Evolutionary conservation across 139 green algal species (phyloP), one percentile per base, ranked within the genome.

Genomic region (Chlorella sorokiniana): DNA sequence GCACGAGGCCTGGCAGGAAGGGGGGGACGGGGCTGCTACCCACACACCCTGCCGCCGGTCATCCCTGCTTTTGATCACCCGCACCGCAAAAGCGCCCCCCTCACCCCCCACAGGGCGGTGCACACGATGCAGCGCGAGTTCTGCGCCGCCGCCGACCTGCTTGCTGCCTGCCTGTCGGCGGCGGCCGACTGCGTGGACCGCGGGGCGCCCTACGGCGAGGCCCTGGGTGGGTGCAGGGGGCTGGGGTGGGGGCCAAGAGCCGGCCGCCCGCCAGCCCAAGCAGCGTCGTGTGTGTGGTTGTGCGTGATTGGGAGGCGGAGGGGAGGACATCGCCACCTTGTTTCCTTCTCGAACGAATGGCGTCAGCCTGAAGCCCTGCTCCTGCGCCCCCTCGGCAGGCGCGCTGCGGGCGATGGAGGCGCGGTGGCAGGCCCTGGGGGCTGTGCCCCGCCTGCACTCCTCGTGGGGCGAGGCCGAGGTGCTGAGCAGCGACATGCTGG

Each of bases 401-500:
- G 25, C 23, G 18, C 64, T 82, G 64, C 35, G 45, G 35, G 37
- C 35, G 22, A 35, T 82, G 77, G 77, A 82, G 77, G 35, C 37
- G 27, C 77, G 64, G 5, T 82, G 77, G 77, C 77, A n/a, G 25
- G 18, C 31, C 63, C 77, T 82, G 64, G 64, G 67, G 33, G 77
- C 77, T 82, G 45, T 82, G 63, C 63, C 63, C 77, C n/a, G 2
- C 64, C 64, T 23, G 9, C 27, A 10, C 23, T 1, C 1, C 38
- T n/a, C 5, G 37, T 52, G 72, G 72, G 33, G 44, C 1, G 76
- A 81, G 75, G 62, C 71, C 29, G 75, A 74, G 38, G 62, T 81
- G 37, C 77, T 82, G 27, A 75, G 62, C 3, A 37, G 9, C 0
- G 80, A 85, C 63, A 85, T 69, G 62, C 56, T 85, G 31, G 44